Conservation (phyloP, 768 basidiomycete species). For the Xerocomus brunneocitrinus region DNA sequence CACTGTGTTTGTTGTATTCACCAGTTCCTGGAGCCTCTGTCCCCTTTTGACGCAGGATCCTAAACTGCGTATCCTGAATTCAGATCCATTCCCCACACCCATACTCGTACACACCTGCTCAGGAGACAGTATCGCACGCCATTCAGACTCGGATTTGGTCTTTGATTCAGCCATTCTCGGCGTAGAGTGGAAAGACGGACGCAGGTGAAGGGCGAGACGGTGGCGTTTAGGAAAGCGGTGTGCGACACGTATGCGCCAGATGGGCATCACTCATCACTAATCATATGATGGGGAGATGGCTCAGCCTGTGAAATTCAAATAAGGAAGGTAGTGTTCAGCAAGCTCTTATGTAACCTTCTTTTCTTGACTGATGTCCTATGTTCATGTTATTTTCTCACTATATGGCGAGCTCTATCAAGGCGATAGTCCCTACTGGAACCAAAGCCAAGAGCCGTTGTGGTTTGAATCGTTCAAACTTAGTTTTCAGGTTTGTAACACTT, state of each 20-base stretch:
- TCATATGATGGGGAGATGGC: background rate
- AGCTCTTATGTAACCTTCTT: background rate
- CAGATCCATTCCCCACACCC: background rate
- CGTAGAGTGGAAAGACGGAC: conserved; percentile 3
- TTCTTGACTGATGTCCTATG: too few species aligned
- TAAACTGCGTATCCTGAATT: conserved; percentile 51
- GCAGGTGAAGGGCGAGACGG: background rate
- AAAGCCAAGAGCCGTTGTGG: too few species aligned
- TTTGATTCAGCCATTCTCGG: conserved; percentile 19
- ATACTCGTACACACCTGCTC: conserved; percentile 59
- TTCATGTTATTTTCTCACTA: too few species aligned
- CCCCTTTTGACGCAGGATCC: conserved; percentile 79
- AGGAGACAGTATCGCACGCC: conserved; percentile 74
- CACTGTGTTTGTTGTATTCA: conserved; percentile 68
- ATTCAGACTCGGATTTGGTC: conserved; percentile 68
- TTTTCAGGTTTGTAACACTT: too few species aligned
- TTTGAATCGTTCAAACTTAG: too few species aligned
- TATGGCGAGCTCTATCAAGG: too few species aligned
- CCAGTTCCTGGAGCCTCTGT: conserved; percentile 78
- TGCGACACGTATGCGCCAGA: background rate
- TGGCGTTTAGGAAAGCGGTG: background rate
- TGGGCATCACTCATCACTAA: background rate
- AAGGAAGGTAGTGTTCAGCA: conserved; percentile 7
- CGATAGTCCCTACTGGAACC: too few species aligned
- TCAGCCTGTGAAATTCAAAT: background rate